Conservation (phyloP, 176 grass and related monocot species). For the Secale cereale region DNA sequence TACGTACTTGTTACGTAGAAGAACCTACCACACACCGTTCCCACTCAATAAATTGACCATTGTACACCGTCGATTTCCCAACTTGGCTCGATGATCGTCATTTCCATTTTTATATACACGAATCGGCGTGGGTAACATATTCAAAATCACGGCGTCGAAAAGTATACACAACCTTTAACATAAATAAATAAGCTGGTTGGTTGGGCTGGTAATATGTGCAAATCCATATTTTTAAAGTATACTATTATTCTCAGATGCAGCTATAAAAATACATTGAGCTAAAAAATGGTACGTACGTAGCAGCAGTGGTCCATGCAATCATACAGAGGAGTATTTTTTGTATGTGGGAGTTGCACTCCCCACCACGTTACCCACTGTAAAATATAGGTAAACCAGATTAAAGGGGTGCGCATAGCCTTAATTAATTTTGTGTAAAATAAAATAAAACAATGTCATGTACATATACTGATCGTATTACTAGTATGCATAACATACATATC, state of each 20-base stretch:
- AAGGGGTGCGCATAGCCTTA: background rate
- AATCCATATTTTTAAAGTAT: background rate
- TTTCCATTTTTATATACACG: too few species aligned
- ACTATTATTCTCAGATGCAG: background rate
- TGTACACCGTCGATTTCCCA: too few species aligned
- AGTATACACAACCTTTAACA: background rate
- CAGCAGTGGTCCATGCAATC: background rate
- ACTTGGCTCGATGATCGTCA: too few species aligned
- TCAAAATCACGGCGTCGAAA: background rate
- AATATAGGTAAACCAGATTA: background rate
- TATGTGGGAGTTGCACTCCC: background rate
- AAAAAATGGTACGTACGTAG: background rate
- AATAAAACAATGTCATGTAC: background rate
- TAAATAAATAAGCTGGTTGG: background rate
- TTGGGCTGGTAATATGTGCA: background rate
- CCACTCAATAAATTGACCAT: too few species aligned
- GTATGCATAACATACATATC: background rate
- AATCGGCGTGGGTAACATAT: background rate
- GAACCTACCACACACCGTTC: too few species aligned
- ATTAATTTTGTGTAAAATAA: too few species aligned
- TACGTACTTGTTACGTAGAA: background rate
- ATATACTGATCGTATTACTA: background rate
- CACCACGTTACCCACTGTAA: constrained; percentile 5
- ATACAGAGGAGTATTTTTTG: background rate
- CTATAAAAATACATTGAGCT: too few species aligned